These are phyloP conservation scores for Chrysochromulina tobinii DNA, from an alignment of 78 protist species.

Conservation along the genomic window DNA sequence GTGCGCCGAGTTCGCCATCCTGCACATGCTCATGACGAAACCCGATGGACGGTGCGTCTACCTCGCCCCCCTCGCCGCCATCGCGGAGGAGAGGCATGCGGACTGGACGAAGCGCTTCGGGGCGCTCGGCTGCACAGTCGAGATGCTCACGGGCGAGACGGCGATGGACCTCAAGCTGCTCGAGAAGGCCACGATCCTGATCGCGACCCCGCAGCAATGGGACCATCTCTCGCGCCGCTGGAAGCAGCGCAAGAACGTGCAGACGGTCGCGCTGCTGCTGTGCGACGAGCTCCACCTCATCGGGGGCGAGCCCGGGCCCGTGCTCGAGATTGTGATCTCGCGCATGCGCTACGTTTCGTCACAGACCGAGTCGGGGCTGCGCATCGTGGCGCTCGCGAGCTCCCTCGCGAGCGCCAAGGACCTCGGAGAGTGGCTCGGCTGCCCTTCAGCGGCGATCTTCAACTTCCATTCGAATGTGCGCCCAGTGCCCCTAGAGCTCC, in stretches of 20 bases:
- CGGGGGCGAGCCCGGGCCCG: conserved; percentile 90
- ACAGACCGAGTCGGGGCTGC: conserved; percentile 58
- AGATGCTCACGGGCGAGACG: conserved; percentile 70
- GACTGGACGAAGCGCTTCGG: conserved; percentile 45
- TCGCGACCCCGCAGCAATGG: conserved; percentile 89
- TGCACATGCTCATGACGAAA: conserved; percentile 37
- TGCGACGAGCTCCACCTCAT: conserved; percentile 88
- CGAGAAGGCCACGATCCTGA: conserved; percentile 39
- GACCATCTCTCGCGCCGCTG: conserved; percentile 90
- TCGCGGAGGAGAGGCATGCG: conserved; percentile 39
- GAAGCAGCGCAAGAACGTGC: conserved; percentile 80
- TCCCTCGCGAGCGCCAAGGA: conserved; percentile 84
- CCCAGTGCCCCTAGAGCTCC: conserved; percentile 93
- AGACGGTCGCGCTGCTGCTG: conserved; percentile 73
- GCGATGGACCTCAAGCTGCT: conserved; percentile 55
- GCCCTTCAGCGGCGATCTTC: conserved; percentile 55
- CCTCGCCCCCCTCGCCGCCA: conserved; percentile 49
- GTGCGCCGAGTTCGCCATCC: conserved; percentile 94
- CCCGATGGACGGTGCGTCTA: conserved; percentile 33
- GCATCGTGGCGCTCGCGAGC: conserved; percentile 84
- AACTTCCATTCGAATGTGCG: conserved; percentile 94
- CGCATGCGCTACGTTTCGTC: conserved; percentile 89
- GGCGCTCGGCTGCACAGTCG: conserved; percentile 40
- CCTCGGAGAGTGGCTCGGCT: conserved; percentile 80
- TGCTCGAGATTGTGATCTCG: conserved; percentile 67